Conservation (phyloP, 208 protist genomes). For the Trypanosoma melophagium region DNA sequence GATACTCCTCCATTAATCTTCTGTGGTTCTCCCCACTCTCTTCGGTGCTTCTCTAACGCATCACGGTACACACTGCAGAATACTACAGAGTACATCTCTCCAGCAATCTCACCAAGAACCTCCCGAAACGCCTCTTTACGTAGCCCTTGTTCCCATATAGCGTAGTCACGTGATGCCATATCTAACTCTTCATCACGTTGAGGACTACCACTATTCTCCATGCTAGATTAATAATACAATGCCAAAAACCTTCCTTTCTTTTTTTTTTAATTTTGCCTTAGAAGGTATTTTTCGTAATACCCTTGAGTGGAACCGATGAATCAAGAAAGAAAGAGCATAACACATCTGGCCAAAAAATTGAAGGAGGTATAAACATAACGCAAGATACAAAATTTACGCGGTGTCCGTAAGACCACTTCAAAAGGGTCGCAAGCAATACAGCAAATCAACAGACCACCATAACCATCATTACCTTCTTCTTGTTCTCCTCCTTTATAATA, state of each 20-base stretch:
- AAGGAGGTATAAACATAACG: too few relatives aligned
- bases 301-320: too few relatives aligned
- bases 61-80: slow-evolving; percentile 41
- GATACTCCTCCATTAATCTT: too few relatives aligned
- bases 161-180: slow-evolving; percentile 63
- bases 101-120: slow-evolving; percentile 67
- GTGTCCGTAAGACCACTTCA: too few relatives aligned
- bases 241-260: not conserved
- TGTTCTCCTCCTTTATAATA: too few relatives aligned
- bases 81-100: slow-evolving; percentile 58
- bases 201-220: slow-evolving; percentile 4
- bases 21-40: slow-evolving; percentile 13
- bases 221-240: not conserved
- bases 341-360: too few relatives aligned
- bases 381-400: too few relatives aligned
- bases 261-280: not conserved
- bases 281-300: not conserved
- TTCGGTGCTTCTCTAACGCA: slow-evolving; percentile 12
- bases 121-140: slow-evolving; percentile 70
- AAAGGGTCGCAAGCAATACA: too few relatives aligned
- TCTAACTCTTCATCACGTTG: slow-evolving; percentile 48
- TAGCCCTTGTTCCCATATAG: slow-evolving; percentile 36
- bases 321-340: too few relatives aligned
- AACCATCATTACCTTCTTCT: too few relatives aligned
- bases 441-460: too few relatives aligned